Base-by-base conservation (phyloP, 2,329 filamentous ascomycete genomes). In the Clarireedia homoeocarpa region DNA sequence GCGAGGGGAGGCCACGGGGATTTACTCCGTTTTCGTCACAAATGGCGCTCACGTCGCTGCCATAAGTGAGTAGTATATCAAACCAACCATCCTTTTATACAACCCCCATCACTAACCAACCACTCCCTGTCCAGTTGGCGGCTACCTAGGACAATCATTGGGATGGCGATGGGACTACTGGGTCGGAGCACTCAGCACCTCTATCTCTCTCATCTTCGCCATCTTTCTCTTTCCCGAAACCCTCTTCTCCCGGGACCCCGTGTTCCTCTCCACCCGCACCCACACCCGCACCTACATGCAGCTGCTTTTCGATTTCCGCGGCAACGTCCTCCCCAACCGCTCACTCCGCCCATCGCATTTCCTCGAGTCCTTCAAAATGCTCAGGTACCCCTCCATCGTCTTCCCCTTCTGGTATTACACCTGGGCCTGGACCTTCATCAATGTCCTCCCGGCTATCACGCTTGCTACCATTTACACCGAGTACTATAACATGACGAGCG, bases 101-200 rank as follows among this genome's bases (percentile, higher is more conserved):
- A 6, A 3, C 4, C 9, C 23, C n/a, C 40, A 40, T 49, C 10
- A 38, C 27, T 34, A 2, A 39, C 38, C 10, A 2, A 39, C 38
- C 10, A 17, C 30, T 24, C 39, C 46, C 23, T 27, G 30, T n/a
- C 4, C 46, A 66, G 65, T 66, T 40, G 66, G 66, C 30, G 66
- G 66, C 9, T 68, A 60, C 47, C 59, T 66, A 9, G 63, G 63
- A 14, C 59, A 65, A 58, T 57, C 60, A 9, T 56, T 59, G 40
- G 62, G 65, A n/a, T 67, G 65, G 66, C 51, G 61, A 60, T 67
- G 65, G 66, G 65, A 68, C 39, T 68, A 67, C 59, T 67, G 63
- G 34, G 57, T 67, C 7, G 66, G 66, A 12, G 64, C 63, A 9
- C 57, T 67, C 51, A 58, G 53, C n/a, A 65, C 63, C 7, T 36